Evolutionary conservation across 2,329 filamentous ascomycete species (phyloP), one percentile per base, ranked within the genome.

Genomic region (Trichoderma sp.): DNA sequence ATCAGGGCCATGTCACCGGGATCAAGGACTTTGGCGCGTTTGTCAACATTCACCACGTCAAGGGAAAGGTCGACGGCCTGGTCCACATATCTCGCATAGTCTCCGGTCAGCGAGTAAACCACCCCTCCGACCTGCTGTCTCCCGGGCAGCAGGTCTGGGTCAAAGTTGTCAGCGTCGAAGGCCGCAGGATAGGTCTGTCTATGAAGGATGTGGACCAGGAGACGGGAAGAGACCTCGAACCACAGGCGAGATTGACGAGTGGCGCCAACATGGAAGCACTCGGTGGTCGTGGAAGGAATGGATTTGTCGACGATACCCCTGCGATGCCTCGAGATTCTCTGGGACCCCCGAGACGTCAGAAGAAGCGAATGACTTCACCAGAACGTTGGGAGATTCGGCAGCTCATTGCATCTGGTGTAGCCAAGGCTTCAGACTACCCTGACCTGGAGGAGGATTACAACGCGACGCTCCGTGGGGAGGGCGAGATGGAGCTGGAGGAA

Each of bases 301-400:
- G 85, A 17, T 87, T 86, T 64, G 82, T 80, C 7, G 82, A 80
- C 57, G 74, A 84, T 26, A 21, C 69, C 5, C 59, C 70, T 48
- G 67, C 71, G 10, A 72, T 76, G 74, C 72, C 75, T 58, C 69
- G 74, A 72, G 67, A 80, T 79, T 83, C 60, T 55, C 70, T 79
- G 12, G 78, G 78, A 0, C 71, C 74, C 0, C 78, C 81, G 7
- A 83, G 83, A 69, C 85, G 83, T 52, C 89, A 89, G 63, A 92
- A 91, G 75, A 99, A 99, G 80, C 85, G 95, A 60, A 89, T 98
- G 89, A 98, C 94, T 0, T 97, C 94, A 15, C 95, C 95, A 1
- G 95, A 99, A 75, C 83, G 95, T 73, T 99, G 95, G 94, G 95
- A 99, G 76, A 97, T 99, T 68, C 88, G 94, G 68, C 95, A 99